Conservation (phyloP, 257 asterid species). For the Capsicum chinense region DNA sequence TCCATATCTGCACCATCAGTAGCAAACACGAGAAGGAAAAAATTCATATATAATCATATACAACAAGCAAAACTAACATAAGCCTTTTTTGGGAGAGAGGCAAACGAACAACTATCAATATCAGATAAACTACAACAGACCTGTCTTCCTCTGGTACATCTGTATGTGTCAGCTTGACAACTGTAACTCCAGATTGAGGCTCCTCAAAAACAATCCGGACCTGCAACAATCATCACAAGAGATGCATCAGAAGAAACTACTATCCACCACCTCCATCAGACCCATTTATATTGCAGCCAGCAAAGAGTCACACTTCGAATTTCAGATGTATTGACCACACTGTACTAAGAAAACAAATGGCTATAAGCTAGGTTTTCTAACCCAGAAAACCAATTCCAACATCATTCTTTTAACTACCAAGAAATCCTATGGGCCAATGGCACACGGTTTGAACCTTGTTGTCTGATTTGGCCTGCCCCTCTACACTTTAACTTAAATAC, state of each 20-base stretch:
- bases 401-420: background rate
- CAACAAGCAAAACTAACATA: background rate
- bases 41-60: background rate
- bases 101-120: too few species aligned
- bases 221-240: slow-evolving; percentile 45
- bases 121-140: slow-evolving; percentile 43
- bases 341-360: background rate
- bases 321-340: background rate
- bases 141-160: slow-evolving; percentile 97
- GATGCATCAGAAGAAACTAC: background rate
- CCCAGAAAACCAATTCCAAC: background rate
- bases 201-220: slow-evolving; percentile 83
- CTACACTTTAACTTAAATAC: background rate
- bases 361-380: background rate
- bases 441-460: background rate
- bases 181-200: slow-evolving; percentile 83
- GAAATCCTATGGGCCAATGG: background rate
- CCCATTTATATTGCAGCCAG: background rate
- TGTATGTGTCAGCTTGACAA: slow-evolving; percentile 72
- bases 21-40: background rate
- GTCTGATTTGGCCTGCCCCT: background rate
- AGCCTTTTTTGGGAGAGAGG: background rate
- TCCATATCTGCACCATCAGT: slow-evolving; percentile 58
- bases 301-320: background rate
- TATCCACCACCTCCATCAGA: background rate